phyloP scores from a whole-genome alignment of 1,139 yeast genomes.

The Hemisphaericaspora lyxosophila region DNA sequence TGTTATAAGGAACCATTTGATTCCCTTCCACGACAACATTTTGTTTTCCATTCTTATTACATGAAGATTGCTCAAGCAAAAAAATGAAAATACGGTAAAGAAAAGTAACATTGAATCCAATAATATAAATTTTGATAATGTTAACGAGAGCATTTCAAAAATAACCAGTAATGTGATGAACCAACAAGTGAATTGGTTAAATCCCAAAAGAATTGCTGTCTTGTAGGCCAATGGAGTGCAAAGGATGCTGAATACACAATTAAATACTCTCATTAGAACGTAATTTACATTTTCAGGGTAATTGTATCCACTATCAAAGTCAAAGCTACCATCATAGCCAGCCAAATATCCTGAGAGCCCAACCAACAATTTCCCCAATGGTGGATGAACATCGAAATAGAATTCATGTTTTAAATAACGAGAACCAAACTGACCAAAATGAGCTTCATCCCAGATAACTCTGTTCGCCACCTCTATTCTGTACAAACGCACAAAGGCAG shows the following conservation, averaged over 20 bases:
- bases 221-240: conserved; percentile 66
- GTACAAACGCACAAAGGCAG: conserved; percentile 68
- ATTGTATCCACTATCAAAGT: conserved; percentile 57
- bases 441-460: conserved; percentile 98
- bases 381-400: conserved; percentile 80
- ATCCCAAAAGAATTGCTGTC: conserved; percentile 54
- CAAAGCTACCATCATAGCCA: conserved; percentile 64
- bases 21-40: conserved; percentile 48
- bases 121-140: conserved; percentile 67
- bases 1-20: conserved; percentile 59
- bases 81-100: conserved; percentile 64
- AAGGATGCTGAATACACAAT: conserved; percentile 60
- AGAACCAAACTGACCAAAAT: conserved; percentile 70
- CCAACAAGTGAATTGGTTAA: conserved; percentile 47
- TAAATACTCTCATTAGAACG: conserved; percentile 63
- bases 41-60: conserved; percentile 32
- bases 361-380: conserved; percentile 69
- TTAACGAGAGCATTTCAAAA: conserved; percentile 64
- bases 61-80: conserved; percentile 58
- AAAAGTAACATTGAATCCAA: conserved; percentile 72
- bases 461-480: conserved; percentile 58
- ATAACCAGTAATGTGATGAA: conserved; percentile 59
- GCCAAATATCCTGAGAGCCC: conserved; percentile 69
- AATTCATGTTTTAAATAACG: conserved; percentile 63
- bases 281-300: conserved; percentile 59